Conservation (phyloP, 108 stramenopile species). For the Aurantiochytrium sp. region DNA sequence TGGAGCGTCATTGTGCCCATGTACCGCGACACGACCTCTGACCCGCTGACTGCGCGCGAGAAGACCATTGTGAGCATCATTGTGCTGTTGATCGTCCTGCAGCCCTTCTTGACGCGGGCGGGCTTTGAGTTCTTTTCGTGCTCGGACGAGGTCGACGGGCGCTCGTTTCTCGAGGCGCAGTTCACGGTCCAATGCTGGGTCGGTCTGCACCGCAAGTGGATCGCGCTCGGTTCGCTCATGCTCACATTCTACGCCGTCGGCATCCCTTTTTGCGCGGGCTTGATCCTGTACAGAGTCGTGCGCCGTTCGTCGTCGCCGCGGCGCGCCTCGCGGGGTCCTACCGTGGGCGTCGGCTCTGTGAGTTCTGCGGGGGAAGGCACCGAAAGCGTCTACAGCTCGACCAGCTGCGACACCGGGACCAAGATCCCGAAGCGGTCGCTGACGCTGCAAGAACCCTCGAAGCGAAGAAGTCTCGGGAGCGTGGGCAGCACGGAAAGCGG, state of each 20-base stretch:
- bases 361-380: too few species aligned
- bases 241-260: neutral
- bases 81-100: neutral
- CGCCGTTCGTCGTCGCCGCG: neutral
- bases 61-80: neutral
- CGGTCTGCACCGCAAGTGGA: neutral
- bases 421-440: too few species aligned
- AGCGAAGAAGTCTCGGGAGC: too few species aligned
- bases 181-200: conserved; percentile 27
- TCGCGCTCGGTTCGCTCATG: conserved; percentile 18
- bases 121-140: conserved; percentile 19
- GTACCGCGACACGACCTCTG: neutral
- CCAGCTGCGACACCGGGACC: too few species aligned
- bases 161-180: conserved; percentile 16
- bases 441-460: too few species aligned
- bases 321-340: too few species aligned
- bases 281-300: neutral
- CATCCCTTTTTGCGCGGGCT: neutral
- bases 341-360: too few species aligned
- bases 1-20: neutral
- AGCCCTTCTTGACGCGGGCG: neutral
- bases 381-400: too few species aligned
- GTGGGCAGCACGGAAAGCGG: too few species aligned
- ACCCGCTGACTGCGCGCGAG: neutral
- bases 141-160: neutral